A percentile compares a stretch with the other conserved stretches of the same genome.
Evolutionary conservation across 2,329 filamentous ascomycete species (phyloP).

Genomic region (Fusarium proliferatum): DNA sequence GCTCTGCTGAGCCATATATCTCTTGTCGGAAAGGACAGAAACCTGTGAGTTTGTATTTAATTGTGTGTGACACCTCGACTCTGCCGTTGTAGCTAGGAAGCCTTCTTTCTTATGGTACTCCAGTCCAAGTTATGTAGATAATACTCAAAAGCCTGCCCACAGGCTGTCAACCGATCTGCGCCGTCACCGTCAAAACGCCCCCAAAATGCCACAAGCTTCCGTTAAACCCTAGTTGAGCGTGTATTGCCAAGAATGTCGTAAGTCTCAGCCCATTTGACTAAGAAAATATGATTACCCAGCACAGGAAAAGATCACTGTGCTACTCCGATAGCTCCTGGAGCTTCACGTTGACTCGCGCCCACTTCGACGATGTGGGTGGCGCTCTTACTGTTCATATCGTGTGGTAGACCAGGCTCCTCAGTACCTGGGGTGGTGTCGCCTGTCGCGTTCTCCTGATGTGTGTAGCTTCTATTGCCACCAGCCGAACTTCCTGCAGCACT

Average conservation of each 20-base stretch:
- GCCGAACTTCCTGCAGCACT: conserved; percentile 12
- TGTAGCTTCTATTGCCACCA: conserved; percentile 10
- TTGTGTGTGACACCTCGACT: neutral
- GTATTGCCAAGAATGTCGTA: conserved; percentile 3
- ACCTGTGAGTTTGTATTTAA: neutral
- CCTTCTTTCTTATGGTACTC: neutral
- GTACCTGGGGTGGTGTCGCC: conserved; percentile 1
- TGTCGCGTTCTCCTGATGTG: neutral
- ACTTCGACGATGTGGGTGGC: neutral
- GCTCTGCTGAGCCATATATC: neutral
- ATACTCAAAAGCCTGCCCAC: conserved; percentile 15
- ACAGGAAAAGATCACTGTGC: conserved; percentile 7
- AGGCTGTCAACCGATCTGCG: conserved; percentile 22
- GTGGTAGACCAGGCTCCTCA: neutral
- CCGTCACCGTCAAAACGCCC: conserved; percentile 24
- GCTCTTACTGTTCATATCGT: neutral
- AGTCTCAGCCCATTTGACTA: neutral
- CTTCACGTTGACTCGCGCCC: neutral
- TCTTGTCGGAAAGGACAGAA: neutral
- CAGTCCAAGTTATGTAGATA: conserved; percentile 1
- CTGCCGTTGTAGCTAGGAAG: neutral
- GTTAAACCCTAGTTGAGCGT: neutral
- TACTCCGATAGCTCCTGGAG: neutral
- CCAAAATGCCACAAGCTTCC: conserved; percentile 4
- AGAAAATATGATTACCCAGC: neutral